Percentiles rank a stretch among this genome's conserved stretches.
Conservation (phyloP, 1,284 basidiomycete genomes). For the Naganishia sp. region DNA sequence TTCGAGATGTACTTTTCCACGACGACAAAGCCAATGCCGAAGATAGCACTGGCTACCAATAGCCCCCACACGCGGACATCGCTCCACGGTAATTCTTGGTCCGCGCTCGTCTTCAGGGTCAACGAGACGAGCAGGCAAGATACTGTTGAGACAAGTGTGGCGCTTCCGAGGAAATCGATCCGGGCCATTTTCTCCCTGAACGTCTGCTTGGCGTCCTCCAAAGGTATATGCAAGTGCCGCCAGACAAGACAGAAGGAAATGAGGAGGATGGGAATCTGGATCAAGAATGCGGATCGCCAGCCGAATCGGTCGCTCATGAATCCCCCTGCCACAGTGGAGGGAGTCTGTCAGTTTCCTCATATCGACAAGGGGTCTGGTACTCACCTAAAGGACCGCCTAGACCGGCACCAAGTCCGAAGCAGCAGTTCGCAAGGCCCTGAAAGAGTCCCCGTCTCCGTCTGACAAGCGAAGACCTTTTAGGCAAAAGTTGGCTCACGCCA, state of each 20-base stretch:
- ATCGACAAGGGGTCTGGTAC: constrained; percentile 39
- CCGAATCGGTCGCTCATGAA: constrained; percentile 23
- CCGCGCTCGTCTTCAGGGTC: constrained; percentile 67
- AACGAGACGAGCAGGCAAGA: constrained; percentile 73
- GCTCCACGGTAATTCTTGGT: constrained; percentile 62
- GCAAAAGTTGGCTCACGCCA: no score
- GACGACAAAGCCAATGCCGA: constrained; percentile 64
- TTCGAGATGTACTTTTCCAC: constrained; percentile 72
- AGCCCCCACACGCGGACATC: constrained; percentile 69
- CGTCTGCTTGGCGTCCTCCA: constrained; percentile 60
- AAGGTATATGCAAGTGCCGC: constrained; percentile 63
- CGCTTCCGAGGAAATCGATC: constrained; percentile 78
- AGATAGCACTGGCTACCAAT: constrained; percentile 62
- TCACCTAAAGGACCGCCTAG: constrained; percentile 85
- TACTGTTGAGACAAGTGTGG: constrained; percentile 72
- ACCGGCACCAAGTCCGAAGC: constrained; percentile 57
- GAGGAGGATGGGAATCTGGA: constrained; percentile 70
- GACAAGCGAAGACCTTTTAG: constrained; percentile 24
- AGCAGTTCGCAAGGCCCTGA: constrained; percentile 65
- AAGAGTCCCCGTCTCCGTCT: constrained; percentile 83
- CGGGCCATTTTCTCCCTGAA: constrained; percentile 67
- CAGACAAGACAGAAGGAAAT: constrained; percentile 69
- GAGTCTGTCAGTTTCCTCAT: no score
- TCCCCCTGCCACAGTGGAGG: constrained; percentile 32
- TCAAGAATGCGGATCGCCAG: constrained; percentile 40